A percentile compares a stretch with the other conserved stretches of the same genome.
phyloP scores from a whole-genome alignment of 2,329 filamentous ascomycete species.

The Talaromyces islandicus region DNA sequence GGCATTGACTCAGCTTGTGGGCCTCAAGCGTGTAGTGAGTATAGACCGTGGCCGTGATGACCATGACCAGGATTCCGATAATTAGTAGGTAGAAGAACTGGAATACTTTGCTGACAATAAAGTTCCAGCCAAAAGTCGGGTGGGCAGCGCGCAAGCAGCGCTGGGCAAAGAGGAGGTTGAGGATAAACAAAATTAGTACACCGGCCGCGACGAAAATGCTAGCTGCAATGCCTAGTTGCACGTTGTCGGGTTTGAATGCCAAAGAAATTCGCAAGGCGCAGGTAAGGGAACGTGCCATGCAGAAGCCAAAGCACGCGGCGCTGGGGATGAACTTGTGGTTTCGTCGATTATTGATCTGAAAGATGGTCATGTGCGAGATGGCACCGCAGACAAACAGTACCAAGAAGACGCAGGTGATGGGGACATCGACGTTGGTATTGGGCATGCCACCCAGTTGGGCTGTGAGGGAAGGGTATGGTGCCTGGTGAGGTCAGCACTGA shows the following conservation, averaged over 20 bases:
- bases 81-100: slow-evolving; percentile 55
- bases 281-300: slow-evolving; percentile 43
- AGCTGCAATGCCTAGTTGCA: slow-evolving; percentile 51
- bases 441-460: slow-evolving; percentile 45
- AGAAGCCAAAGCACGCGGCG: slow-evolving; percentile 43
- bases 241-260: slow-evolving; percentile 43
- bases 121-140: slow-evolving; percentile 64
- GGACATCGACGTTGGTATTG: slow-evolving; percentile 53
- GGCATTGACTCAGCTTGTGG: slow-evolving; percentile 47
- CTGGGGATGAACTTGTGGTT: slow-evolving; percentile 47
- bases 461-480: slow-evolving; percentile 25
- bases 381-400: slow-evolving; percentile 39
- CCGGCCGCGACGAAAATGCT: slow-evolving; percentile 68
- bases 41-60: slow-evolving; percentile 60
- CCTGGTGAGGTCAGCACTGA: slow-evolving; percentile 1
- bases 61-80: slow-evolving; percentile 55
- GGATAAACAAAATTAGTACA: slow-evolving; percentile 66
- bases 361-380: slow-evolving; percentile 39
- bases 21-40: slow-evolving; percentile 60
- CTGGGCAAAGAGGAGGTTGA: slow-evolving; percentile 73
- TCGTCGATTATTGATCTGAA: slow-evolving; percentile 35
- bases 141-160: slow-evolving; percentile 69
- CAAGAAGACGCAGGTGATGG: slow-evolving; percentile 60
- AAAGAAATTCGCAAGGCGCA: slow-evolving; percentile 50
- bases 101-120: slow-evolving; percentile 47